Percentiles rank a stretch among this genome's conserved stretches.
Evolutionary conservation across 345 rosid species (phyloP).

Genomic region (Salix purpurea): DNA sequence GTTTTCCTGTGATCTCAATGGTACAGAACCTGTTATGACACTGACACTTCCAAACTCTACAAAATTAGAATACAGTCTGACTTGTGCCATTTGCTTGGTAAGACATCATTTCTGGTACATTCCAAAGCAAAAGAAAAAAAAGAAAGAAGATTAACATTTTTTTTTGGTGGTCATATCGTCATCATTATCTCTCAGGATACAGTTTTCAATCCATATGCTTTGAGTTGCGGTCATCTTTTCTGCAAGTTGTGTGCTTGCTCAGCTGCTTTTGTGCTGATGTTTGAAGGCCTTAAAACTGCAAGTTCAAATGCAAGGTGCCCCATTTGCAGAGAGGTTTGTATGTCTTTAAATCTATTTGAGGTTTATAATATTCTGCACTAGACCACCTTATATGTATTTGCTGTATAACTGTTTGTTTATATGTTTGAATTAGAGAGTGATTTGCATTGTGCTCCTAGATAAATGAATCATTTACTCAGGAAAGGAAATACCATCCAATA

Average conservation of each 20-base stretch:
- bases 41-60: slow-evolving; percentile 58
- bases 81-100: slow-evolving; percentile 88
- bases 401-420: background rate
- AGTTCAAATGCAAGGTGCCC: slow-evolving; percentile 66
- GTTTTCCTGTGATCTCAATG: slow-evolving; percentile 55
- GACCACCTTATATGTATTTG: background rate
- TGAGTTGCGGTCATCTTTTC: slow-evolving; percentile 87
- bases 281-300: slow-evolving; percentile 70
- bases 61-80: slow-evolving; percentile 66
- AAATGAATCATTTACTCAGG: background rate
- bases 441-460: background rate
- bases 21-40: slow-evolving; percentile 47
- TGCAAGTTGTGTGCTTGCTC: slow-evolving; percentile 90
- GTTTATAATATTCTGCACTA: background rate
- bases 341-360: background rate
- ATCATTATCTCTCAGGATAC: slow-evolving; percentile 45
- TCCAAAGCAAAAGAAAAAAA: background rate
- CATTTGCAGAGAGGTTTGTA: slow-evolving; percentile 82
- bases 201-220: slow-evolving; percentile 80
- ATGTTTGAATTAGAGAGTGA: background rate
- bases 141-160: background rate
- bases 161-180: background rate
- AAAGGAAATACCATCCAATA: background rate
- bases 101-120: slow-evolving; percentile 9
- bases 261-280: slow-evolving; percentile 70